Conservation (phyloP, 2,329 filamentous ascomycete species). For the Paecilomyces sp. region DNA sequence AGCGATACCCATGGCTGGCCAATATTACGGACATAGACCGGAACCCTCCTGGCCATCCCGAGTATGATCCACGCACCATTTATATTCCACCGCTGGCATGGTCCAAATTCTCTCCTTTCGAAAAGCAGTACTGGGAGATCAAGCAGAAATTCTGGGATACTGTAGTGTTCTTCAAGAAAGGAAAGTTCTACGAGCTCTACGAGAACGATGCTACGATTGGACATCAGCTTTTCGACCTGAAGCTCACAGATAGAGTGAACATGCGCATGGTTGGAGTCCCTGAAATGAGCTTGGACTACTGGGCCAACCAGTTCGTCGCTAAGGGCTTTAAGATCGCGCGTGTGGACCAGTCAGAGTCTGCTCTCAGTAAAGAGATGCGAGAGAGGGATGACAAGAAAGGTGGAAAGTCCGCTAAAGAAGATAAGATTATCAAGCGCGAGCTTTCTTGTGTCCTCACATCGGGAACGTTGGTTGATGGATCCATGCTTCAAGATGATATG, state of each 20-base stretch:
- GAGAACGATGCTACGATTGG: slow-evolving; percentile 96
- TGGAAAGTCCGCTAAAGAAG: slow-evolving; percentile 61
- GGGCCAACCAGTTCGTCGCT: slow-evolving; percentile 97
- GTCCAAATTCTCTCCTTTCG: slow-evolving; percentile 82
- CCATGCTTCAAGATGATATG: slow-evolving; percentile 98
- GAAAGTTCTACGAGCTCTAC: slow-evolving; percentile 97
- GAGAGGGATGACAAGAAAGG: slow-evolving; percentile 60
- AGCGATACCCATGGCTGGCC: slow-evolving; percentile 85
- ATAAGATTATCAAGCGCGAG: slow-evolving; percentile 90
- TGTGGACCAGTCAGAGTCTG: slow-evolving; percentile 95
- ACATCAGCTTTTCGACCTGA: slow-evolving; percentile 93
- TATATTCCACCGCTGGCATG: slow-evolving; percentile 78
- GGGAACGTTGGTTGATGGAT: slow-evolving; percentile 87
- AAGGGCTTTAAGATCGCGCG: slow-evolving; percentile 96
- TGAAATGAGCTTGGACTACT: slow-evolving; percentile 89
- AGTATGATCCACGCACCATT: slow-evolving; percentile 87
- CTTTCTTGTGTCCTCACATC: slow-evolving; percentile 84
- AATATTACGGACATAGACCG: slow-evolving; percentile 78
- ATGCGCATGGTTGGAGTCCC: slow-evolving; percentile 99
- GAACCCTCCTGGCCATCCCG: slow-evolving; percentile 68
- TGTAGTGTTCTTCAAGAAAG: slow-evolving; percentile 99
- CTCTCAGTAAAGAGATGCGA: slow-evolving; percentile 96
- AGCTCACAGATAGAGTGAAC: slow-evolving; percentile 95
- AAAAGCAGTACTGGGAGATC: slow-evolving; percentile 99
- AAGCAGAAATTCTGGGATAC: slow-evolving; percentile 98